A percentile compares a stretch with the other conserved stretches of the same genome.
These are phyloP conservation scores for Aspergillus biplanus DNA, from an alignment of 495 filamentous ascomycete species.

Conservation along the genomic window DNA sequence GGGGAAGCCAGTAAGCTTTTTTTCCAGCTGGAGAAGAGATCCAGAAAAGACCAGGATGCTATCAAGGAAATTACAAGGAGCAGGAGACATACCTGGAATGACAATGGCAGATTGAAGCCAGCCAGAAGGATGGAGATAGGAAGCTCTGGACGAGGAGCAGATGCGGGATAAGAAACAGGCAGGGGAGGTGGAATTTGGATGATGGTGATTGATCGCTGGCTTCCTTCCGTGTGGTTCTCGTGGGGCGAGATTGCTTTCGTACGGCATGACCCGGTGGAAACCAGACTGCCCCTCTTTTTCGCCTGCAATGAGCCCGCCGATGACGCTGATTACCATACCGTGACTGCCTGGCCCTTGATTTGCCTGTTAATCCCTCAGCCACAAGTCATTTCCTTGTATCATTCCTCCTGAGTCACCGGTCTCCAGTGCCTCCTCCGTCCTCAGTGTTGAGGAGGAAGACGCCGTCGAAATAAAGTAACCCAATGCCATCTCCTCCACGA, in stretches of 20 bases:
- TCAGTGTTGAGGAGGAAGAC: too few species aligned
- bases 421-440: too few species aligned
- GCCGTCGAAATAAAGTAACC: slow-evolving; percentile 1
- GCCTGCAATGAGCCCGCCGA: background rate
- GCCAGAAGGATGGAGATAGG: background rate
- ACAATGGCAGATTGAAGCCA: background rate
- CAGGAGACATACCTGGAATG: slow-evolving; percentile 4
- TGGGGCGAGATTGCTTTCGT: background rate
- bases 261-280: background rate
- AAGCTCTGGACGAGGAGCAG: slow-evolving; percentile 1
- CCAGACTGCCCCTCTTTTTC: background rate
- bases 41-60: slow-evolving; percentile 6
- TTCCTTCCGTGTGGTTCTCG: slow-evolving; percentile 19
- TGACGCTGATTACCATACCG: background rate
- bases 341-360: background rate
- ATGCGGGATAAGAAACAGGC: background rate
- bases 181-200: slow-evolving; percentile 3
- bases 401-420: background rate
- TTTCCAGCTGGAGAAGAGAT: background rate
- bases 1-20: background rate
- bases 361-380: background rate
- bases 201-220: slow-evolving; percentile 10
- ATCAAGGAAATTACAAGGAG: background rate
- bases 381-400: background rate
- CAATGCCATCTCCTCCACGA: background rate